These are phyloP conservation scores for Bruguiera hainesii DNA, from an alignment of 441 rosid genomes.

Conservation along the genomic window DNA sequence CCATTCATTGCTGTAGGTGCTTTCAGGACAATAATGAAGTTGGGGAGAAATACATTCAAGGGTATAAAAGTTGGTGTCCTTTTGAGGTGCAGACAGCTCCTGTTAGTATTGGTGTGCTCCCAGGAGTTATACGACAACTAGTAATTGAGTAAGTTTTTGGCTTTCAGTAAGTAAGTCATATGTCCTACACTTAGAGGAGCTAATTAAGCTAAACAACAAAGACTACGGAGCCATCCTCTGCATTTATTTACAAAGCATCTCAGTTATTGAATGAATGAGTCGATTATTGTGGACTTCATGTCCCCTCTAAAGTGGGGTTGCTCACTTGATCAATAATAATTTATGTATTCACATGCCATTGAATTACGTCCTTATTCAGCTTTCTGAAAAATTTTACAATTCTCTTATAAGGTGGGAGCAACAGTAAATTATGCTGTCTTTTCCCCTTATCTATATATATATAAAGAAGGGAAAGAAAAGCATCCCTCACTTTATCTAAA, in stretches of 20 bases:
- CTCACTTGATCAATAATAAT: not conserved
- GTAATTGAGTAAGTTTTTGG: conserved; percentile 63
- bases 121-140: conserved; percentile 75
- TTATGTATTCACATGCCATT: not conserved
- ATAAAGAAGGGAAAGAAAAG: not conserved
- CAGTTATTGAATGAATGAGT: no score
- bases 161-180: not conserved
- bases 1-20: conserved; percentile 8
- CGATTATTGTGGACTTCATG: not conserved
- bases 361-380: not conserved
- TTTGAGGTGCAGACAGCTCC: conserved; percentile 86
- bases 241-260: not conserved
- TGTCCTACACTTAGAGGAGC: not conserved
- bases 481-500: conserved; percentile 1
- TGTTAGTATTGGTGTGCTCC: conserved; percentile 71
- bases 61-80: conserved; percentile 24
- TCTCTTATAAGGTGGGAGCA: not conserved
- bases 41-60: conserved; percentile 24
- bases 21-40: conserved; percentile 38
- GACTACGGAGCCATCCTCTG: not conserved
- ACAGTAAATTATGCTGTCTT: conserved; percentile 5
- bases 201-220: not conserved
- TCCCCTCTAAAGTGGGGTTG: not conserved
- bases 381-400: not conserved
- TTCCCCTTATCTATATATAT: not conserved